phyloP scores from a whole-genome alignment of 768 basidiomycete species.

The Trametes gibbosa region DNA sequence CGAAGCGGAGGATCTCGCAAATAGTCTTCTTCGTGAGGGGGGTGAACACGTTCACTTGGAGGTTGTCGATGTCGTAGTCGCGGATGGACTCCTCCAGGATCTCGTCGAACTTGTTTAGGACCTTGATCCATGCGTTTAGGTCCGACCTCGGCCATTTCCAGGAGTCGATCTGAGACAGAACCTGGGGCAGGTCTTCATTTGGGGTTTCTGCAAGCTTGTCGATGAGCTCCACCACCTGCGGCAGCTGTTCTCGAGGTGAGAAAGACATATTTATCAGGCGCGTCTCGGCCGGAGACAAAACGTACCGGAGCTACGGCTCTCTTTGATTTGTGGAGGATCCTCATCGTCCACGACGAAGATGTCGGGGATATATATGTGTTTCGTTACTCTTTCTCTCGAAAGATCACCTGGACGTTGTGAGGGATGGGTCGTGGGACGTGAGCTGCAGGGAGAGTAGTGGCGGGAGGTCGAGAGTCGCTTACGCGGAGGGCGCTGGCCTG shows the following conservation, averaged over 20 bases:
- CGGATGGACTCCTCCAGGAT: slow-evolving; percentile 80
- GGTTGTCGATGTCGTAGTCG: slow-evolving; percentile 82
- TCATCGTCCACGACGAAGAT: slow-evolving; percentile 49
- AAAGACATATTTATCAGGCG: slow-evolving; percentile 17
- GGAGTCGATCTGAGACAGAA: slow-evolving; percentile 64
- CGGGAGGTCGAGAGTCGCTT: slow-evolving; percentile 18
- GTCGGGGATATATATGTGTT: slow-evolving; percentile 2
- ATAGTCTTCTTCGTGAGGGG: slow-evolving; percentile 70
- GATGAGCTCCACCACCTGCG: slow-evolving; percentile 81
- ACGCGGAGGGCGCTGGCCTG: slow-evolving; percentile 18
- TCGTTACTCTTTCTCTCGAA: neutral
- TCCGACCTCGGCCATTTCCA: slow-evolving; percentile 98
- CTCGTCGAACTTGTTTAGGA: slow-evolving; percentile 92
- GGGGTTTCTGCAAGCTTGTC: slow-evolving; percentile 60
- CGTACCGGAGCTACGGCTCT: slow-evolving; percentile 75
- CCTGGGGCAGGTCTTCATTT: slow-evolving; percentile 67
- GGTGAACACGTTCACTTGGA: slow-evolving; percentile 79
- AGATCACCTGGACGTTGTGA: neutral
- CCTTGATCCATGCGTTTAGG: slow-evolving; percentile 93
- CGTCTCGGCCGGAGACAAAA: slow-evolving; percentile 20
- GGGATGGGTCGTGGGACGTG: neutral
- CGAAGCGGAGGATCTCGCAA: slow-evolving; percentile 82
- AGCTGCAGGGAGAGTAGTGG: slow-evolving; percentile 9
- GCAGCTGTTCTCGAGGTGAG: slow-evolving; percentile 48
- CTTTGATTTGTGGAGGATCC: slow-evolving; percentile 85